These are phyloP conservation scores for Sugiyamaella qingdaonensis DNA, from an alignment of 805 yeast species.

Conservation along the genomic window DNA sequence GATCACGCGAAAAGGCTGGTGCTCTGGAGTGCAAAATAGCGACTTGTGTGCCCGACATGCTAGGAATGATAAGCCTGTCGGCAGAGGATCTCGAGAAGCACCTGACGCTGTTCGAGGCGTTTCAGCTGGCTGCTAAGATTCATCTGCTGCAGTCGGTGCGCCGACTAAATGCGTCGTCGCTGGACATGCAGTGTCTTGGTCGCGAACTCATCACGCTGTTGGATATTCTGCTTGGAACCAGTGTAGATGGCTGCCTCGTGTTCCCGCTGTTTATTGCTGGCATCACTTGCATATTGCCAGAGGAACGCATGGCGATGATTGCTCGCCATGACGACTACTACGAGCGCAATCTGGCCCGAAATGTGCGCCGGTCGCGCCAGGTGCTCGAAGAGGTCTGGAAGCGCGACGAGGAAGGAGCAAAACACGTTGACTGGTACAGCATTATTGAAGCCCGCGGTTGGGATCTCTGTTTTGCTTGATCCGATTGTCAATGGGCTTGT, in stretches of 20 bases:
- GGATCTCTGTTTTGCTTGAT: constrained; percentile 71
- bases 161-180: constrained; percentile 53
- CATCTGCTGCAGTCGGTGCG: constrained; percentile 64
- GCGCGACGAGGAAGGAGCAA: constrained; percentile 47
- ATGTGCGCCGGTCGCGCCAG: constrained; percentile 43
- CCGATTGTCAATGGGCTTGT: too few species aligned
- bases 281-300: constrained; percentile 52
- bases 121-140: constrained; percentile 63
- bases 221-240: constrained; percentile 59
- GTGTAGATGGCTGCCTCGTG: constrained; percentile 65
- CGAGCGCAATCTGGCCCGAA: constrained; percentile 64
- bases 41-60: constrained; percentile 48
- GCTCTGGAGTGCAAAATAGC: constrained; percentile 48
- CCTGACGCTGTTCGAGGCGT: constrained; percentile 64
- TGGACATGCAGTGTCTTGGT: constrained; percentile 59
- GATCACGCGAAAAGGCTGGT: constrained; percentile 24
- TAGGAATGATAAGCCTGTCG: constrained; percentile 39
- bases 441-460: constrained; percentile 64
- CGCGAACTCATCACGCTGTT: constrained; percentile 52
- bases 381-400: constrained; percentile 41
- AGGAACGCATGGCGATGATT: constrained; percentile 51
- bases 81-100: constrained; percentile 58
- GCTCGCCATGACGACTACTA: constrained; percentile 52
- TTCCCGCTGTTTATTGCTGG: constrained; percentile 81
- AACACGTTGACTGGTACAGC: constrained; percentile 68